These are phyloP conservation scores for Penicillium sp. DNA, from an alignment of 2,329 filamentous ascomycete genomes.

Conservation along the genomic window DNA sequence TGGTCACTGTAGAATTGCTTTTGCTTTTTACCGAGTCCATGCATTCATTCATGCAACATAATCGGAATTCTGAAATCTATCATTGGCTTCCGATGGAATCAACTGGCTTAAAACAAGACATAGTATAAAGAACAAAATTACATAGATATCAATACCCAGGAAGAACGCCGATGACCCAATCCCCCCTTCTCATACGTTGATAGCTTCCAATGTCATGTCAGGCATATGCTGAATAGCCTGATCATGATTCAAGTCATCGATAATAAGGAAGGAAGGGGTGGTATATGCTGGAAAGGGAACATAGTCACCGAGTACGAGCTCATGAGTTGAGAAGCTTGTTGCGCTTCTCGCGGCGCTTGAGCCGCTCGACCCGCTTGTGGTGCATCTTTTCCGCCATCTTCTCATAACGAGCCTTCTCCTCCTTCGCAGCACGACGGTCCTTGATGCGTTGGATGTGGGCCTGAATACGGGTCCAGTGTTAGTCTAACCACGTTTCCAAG, in stretches of 20 bases:
- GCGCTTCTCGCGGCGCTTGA: slow-evolving; percentile 95
- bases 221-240: background rate
- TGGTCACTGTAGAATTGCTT: background rate
- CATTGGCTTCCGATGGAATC: slow-evolving; percentile 10
- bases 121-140: background rate
- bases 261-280: background rate
- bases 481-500: background rate
- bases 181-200: background rate
- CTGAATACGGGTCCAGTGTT: slow-evolving; percentile 46
- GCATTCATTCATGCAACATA: background rate
- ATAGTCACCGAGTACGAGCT: slow-evolving; percentile 11
- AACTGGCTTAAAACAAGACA: background rate
- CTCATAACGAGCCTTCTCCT: slow-evolving; percentile 88
- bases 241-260: background rate
- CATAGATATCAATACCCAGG: slow-evolving; percentile 11
- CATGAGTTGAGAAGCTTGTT: slow-evolving; percentile 55
- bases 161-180: slow-evolving; percentile 17
- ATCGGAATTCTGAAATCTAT: slow-evolving; percentile 7
- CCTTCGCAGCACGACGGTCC: slow-evolving; percentile 83
- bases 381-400: slow-evolving; percentile 98
- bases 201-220: background rate
- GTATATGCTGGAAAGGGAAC: slow-evolving; percentile 5
- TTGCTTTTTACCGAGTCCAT: background rate
- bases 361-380: slow-evolving; percentile 84
- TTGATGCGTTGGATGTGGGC: slow-evolving; percentile 75